Base-by-base conservation (phyloP, 2,329 filamentous ascomycete species). In the Cladophialophora immunda region DNA sequence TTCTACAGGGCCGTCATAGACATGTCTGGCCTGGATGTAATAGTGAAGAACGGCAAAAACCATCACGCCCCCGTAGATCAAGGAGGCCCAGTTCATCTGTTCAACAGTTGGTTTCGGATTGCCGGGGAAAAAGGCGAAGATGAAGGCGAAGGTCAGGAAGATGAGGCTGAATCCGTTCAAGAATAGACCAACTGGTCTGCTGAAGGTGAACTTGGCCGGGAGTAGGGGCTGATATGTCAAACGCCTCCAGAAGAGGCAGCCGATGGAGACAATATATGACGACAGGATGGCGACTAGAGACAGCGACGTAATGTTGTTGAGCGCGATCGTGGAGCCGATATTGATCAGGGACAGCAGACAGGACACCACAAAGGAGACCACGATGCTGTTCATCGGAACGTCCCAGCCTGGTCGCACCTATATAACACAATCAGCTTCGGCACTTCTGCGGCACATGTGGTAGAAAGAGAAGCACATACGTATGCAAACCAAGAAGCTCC, bases 341-440 rank as follows among this genome's bases (percentile, higher is more conserved):
- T 60, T 72, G 68, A 74, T 73, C 41, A 72, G 57, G 68, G 82
- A 83, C 56, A 81, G 75, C 68, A 75, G 75, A 58, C 79, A 83
- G 62, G 72, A 81, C 13, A 80, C 83, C 53, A 79, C 77, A 55
- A 82, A 85, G 75, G 79, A 82, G 71, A 82, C 84, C 75, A 73
- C 19, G 58, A 74, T 71, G 27, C 69, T 67, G 38, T 72, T 71
- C 64, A 74, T 66, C 2, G 72, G 72, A 17, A 73, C 67, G 52
- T 72, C 67, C 66, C 66, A 72, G 6, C 69, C 67, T 1, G 71
- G 71, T 57, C 66, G 67, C 30, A 73, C 69, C 65, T 69, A 32
- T 13, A 41, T 6, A 47, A 55, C 13, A 19, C 17, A 50, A 45
- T 56, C 38, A 52, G 58, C 38, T 34, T 29, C 41, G 4, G 54